Conservation (phyloP, 352 stramenopile species). For the Phytophthora niederhauseri region DNA sequence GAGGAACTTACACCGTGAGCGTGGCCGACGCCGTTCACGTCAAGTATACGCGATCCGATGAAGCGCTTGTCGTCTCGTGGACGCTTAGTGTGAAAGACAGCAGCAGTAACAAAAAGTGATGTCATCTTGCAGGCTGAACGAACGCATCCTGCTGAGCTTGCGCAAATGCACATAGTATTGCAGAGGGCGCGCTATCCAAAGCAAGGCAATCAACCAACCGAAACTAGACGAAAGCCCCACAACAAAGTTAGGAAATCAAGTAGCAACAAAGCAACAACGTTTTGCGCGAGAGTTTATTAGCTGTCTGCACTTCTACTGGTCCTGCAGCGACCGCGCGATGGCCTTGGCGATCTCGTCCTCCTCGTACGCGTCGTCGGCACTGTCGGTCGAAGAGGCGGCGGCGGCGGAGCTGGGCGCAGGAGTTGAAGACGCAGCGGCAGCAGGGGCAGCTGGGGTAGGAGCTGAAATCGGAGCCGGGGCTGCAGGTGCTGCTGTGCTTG, state of each 20-base stretch:
- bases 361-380: constrained; percentile 48
- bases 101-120: constrained; percentile 29
- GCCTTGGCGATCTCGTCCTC: constrained; percentile 82
- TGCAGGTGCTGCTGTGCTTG: constrained; percentile 17
- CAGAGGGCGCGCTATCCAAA: constrained; percentile 25
- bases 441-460: constrained; percentile 2
- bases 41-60: constrained; percentile 55
- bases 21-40: constrained; percentile 49
- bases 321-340: constrained; percentile 79
- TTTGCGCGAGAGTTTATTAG: neutral
- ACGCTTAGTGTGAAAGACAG: constrained; percentile 49
- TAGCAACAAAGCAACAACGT: neutral
- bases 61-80: constrained; percentile 55
- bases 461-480: constrained; percentile 15
- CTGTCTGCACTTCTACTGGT: constrained; percentile 43
- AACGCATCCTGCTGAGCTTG: constrained; percentile 11
- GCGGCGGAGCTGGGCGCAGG: constrained; percentile 6
- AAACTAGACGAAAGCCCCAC: constrained; percentile 27
- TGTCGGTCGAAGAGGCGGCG: constrained; percentile 14
- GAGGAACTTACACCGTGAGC: constrained; percentile 50
- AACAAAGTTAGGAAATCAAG: constrained; percentile 34
- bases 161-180: constrained; percentile 39
- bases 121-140: neutral
- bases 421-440: constrained; percentile 9
- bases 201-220: constrained; percentile 2